Evolutionary conservation across 768 basidiomycete genomes (phyloP).

Genomic region (Termitomyces titanicus): DNA sequence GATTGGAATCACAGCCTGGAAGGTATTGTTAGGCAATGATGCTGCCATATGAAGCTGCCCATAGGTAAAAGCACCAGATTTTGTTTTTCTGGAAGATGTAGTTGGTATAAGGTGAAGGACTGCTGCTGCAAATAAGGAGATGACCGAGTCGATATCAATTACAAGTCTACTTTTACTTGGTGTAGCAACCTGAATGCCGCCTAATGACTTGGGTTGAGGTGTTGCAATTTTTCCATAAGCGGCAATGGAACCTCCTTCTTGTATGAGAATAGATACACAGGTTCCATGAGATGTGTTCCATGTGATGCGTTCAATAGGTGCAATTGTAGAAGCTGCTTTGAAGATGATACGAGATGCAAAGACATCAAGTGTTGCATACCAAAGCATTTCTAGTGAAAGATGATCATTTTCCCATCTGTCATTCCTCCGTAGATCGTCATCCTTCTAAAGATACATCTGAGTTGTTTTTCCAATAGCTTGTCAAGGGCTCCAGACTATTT

Average conservation of each 20-base stretch:
- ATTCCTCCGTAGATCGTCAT: conserved; percentile 2
- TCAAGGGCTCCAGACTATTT: neutral
- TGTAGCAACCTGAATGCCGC: neutral
- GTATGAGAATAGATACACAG: conserved; percentile 14
- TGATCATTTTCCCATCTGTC: conserved; percentile 9
- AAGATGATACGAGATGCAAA: too few species aligned
- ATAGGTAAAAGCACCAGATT: neutral
- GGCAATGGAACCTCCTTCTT: conserved; percentile 11
- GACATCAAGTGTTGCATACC: too few species aligned
- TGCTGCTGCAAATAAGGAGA: neutral
- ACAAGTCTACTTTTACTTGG: neutral
- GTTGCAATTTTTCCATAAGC: conserved; percentile 9
- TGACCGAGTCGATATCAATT: neutral
- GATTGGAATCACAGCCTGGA: neutral
- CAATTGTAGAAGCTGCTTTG: too few species aligned
- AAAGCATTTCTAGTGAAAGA: neutral
- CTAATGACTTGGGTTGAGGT: neutral
- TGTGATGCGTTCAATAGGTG: too few species aligned
- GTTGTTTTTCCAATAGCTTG: neutral
- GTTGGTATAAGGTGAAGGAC: neutral
- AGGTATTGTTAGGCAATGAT: neutral
- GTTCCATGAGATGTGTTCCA: too few species aligned
- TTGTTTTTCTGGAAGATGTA: neutral
- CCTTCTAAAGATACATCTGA: neutral
- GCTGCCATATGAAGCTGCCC: neutral